phyloP scores from a whole-genome alignment of 176 grass and related monocot species.

The Neostapfia colusana region DNA sequence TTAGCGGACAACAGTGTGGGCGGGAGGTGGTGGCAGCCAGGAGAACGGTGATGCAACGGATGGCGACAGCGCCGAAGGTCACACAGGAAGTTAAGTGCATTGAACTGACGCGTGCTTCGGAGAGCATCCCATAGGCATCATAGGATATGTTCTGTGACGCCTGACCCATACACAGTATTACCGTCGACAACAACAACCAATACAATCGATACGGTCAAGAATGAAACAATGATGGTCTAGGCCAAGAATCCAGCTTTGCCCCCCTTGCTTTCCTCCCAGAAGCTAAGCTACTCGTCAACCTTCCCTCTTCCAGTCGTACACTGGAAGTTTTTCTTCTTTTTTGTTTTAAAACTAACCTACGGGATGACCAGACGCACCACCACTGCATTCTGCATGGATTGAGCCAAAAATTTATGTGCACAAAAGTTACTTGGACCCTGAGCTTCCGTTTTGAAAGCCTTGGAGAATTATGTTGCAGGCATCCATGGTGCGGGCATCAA shows the following conservation, averaged over 20 bases:
- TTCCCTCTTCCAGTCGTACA: background rate
- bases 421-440: slow-evolving; percentile 45
- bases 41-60: no score
- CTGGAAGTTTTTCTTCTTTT: background rate
- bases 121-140: background rate
- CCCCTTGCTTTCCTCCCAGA: background rate
- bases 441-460: slow-evolving; percentile 53
- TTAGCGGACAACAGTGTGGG: no score
- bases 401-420: background rate
- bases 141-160: background rate
- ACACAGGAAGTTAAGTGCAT: background rate
- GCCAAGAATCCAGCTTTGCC: background rate
- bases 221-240: slow-evolving; percentile 19
- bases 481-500: slow-evolving; percentile 85
- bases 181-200: background rate
- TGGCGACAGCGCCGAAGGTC: no score
- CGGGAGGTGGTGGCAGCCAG: no score
- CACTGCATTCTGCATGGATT: background rate
- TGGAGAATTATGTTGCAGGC: slow-evolving; percentile 78
- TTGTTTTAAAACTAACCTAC: background rate
- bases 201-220: background rate
- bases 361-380: background rate
- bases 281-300: background rate
- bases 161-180: background rate
- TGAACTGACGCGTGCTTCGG: background rate